Percentiles rank a stretch among this genome's conserved stretches.
Conservation (phyloP, 495 filamentous ascomycete genomes). For the Astrocystis sublimbata region DNA sequence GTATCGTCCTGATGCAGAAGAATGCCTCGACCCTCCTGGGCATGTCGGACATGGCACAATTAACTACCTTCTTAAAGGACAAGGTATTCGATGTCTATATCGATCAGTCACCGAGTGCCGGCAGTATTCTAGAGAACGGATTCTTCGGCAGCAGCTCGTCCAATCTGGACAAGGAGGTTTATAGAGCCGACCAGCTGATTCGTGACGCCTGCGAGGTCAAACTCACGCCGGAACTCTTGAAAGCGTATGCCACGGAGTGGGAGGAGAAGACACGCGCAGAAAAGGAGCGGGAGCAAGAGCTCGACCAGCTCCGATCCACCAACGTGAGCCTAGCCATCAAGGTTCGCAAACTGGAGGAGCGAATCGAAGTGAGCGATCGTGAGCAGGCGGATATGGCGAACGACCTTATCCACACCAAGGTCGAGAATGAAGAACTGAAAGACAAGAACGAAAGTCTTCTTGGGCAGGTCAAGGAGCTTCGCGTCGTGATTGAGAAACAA, state of each 20-base stretch:
- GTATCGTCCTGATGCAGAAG: conserved; percentile 92
- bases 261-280: conserved; percentile 79
- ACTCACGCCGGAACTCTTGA: conserved; percentile 77
- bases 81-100: conserved; percentile 95
- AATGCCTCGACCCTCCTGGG: conserved; percentile 75
- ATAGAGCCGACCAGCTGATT: conserved; percentile 89
- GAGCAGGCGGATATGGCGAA: conserved; percentile 93
- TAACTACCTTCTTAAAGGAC: conserved; percentile 91
- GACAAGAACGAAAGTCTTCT: conserved; percentile 86
- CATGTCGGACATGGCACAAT: conserved; percentile 85
- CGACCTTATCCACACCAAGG: conserved; percentile 85
- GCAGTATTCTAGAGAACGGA: conserved; percentile 87
- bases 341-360: conserved; percentile 81
- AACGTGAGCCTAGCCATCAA: conserved; percentile 65
- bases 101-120: conserved; percentile 83
- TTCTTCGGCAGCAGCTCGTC: conserved; percentile 90
- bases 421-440: conserved; percentile 84
- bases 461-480: conserved; percentile 78
- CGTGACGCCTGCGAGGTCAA: conserved; percentile 91
- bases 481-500: conserved; percentile 83
- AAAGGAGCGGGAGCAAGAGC: conserved; percentile 77
- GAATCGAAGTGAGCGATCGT: conserved; percentile 82
- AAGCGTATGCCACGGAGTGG: conserved; percentile 83
- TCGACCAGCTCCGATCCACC: conserved; percentile 70
- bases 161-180: conserved; percentile 89